These are phyloP conservation scores for Backusella australiensis DNA, from an alignment of 192 early-diverging fungal species.

Conservation along the genomic window DNA sequence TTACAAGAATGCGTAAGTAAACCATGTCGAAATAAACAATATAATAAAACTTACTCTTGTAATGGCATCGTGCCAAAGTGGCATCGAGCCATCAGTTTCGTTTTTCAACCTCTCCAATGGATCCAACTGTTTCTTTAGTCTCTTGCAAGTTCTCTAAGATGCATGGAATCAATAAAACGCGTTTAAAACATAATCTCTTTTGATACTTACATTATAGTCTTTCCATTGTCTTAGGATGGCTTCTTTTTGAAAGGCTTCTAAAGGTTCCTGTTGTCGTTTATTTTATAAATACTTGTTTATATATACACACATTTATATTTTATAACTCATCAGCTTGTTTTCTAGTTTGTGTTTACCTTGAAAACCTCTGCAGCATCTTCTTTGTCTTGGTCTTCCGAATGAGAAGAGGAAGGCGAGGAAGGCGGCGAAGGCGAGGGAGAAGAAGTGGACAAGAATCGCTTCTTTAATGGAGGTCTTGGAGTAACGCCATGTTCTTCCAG, in stretches of 20 bases:
- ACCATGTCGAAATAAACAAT: too few species aligned
- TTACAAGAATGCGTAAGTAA: neutral
- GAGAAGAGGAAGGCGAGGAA: slow-evolving; percentile 6
- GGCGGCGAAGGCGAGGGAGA: slow-evolving; percentile 5
- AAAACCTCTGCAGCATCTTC: slow-evolving; percentile 24
- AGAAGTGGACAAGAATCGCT: slow-evolving; percentile 25
- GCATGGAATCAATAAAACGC: neutral
- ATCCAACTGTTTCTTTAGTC: neutral
- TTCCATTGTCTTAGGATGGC: slow-evolving; percentile 14
- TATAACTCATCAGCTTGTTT: neutral
- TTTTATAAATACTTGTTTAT: neutral
- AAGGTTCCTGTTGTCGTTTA: neutral
- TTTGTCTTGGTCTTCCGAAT: neutral
- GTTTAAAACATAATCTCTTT: neutral
- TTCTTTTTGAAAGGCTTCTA: slow-evolving; percentile 8
- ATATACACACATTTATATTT: too few species aligned
- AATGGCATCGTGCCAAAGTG: neutral
- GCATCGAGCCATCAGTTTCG: neutral
- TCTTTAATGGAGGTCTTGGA: slow-evolving; percentile 25
- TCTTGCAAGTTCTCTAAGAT: neutral
- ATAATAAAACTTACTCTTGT: neutral
- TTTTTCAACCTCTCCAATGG: neutral
- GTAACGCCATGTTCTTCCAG: slow-evolving; percentile 15
- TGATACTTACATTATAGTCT: slow-evolving; percentile 8
- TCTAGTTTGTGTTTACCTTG: slow-evolving; percentile 21